A percentile compares a stretch with the other conserved stretches of the same genome.
Evolutionary conservation across 192 early-diverging fungal genomes (phyloP).

Genomic region (Coemansia sp.): DNA sequence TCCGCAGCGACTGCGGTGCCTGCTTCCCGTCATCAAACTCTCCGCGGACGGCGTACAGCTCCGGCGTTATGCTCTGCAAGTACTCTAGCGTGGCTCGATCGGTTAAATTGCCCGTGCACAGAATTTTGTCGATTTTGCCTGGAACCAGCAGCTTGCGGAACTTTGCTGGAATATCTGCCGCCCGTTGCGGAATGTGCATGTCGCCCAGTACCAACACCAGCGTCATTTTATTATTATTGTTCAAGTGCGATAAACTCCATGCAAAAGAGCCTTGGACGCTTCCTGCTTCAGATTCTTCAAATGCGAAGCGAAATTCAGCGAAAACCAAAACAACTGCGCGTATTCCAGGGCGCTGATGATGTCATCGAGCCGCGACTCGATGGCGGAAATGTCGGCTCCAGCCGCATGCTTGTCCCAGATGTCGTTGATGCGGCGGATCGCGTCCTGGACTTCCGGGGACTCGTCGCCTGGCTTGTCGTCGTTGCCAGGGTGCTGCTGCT

Average conservation of each 20-base stretch:
- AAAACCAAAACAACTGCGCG: slow-evolving; percentile 45
- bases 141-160: slow-evolving; percentile 92
- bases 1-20: slow-evolving; percentile 21
- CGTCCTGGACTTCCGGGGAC: slow-evolving; percentile 9
- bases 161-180: slow-evolving; percentile 81
- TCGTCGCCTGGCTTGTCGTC: background rate
- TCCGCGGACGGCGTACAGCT: slow-evolving; percentile 74
- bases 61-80: slow-evolving; percentile 74
- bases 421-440: slow-evolving; percentile 30
- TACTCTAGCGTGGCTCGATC: slow-evolving; percentile 86
- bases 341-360: slow-evolving; percentile 45
- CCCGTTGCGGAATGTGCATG: slow-evolving; percentile 91
- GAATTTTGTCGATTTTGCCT: slow-evolving; percentile 95
- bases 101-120: slow-evolving; percentile 87
- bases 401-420: slow-evolving; percentile 30
- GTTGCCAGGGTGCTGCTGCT: background rate
- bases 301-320: slow-evolving; percentile 49
- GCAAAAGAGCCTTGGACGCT: slow-evolving; percentile 26
- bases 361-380: slow-evolving; percentile 28
- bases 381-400: slow-evolving; percentile 13
- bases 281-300: slow-evolving; percentile 29
- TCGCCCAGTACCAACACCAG: slow-evolving; percentile 90
- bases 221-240: slow-evolving; percentile 16
- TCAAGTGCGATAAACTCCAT: slow-evolving; percentile 28
- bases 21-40: slow-evolving; percentile 48